Percentiles rank a stretch among this genome's conserved stretches.
Evolutionary conservation across 2,329 filamentous ascomycete species (phyloP).

Genomic region (Penicillium italicum): DNA sequence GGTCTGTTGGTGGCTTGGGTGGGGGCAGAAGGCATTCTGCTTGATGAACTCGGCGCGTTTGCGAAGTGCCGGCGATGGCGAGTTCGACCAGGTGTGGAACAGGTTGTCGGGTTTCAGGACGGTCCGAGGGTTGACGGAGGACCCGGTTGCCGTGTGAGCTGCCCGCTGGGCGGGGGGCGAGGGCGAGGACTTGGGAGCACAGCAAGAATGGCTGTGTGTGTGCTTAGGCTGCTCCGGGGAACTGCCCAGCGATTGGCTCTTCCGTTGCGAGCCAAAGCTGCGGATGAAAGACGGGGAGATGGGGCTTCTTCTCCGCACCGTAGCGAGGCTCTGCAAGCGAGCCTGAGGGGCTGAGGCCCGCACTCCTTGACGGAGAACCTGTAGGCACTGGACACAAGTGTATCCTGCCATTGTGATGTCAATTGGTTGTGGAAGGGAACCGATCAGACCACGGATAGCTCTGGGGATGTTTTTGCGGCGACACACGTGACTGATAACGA

Average conservation of each 20-base stretch:
- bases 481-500: slow-evolving; percentile 21
- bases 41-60: slow-evolving; percentile 85
- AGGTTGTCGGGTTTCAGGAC: slow-evolving; percentile 72
- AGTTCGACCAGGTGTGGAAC: slow-evolving; percentile 87
- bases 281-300: slow-evolving; percentile 25
- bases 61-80: slow-evolving; percentile 83
- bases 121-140: slow-evolving; percentile 29
- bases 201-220: slow-evolving; percentile 3
- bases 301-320: slow-evolving; percentile 25
- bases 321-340: slow-evolving; percentile 24
- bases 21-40: slow-evolving; percentile 89
- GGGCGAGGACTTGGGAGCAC: slow-evolving; percentile 10
- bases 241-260: slow-evolving; percentile 19
- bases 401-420: slow-evolving; percentile 38
- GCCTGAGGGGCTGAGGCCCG: slow-evolving; percentile 21
- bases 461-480: slow-evolving; percentile 7
- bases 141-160: slow-evolving; percentile 24
- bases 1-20: slow-evolving; percentile 78
- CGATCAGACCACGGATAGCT: slow-evolving; percentile 5
- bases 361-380: slow-evolving; percentile 33
- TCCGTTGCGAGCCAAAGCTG: slow-evolving; percentile 29
- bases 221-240: slow-evolving; percentile 20
- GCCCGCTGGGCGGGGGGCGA: slow-evolving; percentile 27
- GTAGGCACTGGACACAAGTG: slow-evolving; percentile 41
- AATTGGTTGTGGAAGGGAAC: slow-evolving; percentile 11